Evolutionary conservation across 176 grass and related monocot species (phyloP).

Genomic region (Otatea glauca): DNA sequence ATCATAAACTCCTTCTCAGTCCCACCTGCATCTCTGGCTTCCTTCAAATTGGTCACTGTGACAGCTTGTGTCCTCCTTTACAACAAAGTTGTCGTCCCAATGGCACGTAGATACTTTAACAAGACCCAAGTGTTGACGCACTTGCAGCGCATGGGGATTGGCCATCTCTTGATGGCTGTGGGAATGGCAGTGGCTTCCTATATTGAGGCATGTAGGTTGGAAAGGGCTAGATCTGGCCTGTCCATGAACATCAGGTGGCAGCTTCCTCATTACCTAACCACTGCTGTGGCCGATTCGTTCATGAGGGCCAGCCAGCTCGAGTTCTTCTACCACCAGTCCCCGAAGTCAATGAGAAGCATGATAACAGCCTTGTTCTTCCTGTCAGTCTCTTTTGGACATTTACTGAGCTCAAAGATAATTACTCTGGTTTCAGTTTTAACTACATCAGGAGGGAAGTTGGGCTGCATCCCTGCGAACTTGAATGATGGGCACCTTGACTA

Average conservation of each 20-base stretch:
- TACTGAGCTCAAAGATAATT: conserved; percentile 8
- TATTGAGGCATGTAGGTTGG: background rate
- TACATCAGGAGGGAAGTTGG: background rate
- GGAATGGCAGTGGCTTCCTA: background rate
- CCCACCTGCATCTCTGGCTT: too few relatives aligned
- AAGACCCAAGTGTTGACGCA: background rate
- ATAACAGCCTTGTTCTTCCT: background rate
- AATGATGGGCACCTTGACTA: background rate
- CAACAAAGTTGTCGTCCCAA: background rate
- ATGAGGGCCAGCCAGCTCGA: background rate
- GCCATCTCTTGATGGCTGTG: background rate
- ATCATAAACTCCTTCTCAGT: too few relatives aligned
- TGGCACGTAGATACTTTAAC: background rate
- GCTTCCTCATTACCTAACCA: background rate
- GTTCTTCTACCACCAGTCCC: conserved; percentile 12
- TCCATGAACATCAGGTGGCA: background rate
- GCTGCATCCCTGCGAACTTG: background rate
- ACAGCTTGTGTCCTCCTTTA: background rate
- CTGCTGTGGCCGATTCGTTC: background rate
- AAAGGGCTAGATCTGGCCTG: background rate
- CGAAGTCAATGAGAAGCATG: background rate
- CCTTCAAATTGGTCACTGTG: too few relatives aligned
- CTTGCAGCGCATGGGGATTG: background rate
- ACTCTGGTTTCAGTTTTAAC: conserved; percentile 3
- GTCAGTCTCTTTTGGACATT: background rate